Base-by-base conservation (phyloP, 2,329 filamentous ascomycete species). In the Penicillium sclerotiorum region DNA sequence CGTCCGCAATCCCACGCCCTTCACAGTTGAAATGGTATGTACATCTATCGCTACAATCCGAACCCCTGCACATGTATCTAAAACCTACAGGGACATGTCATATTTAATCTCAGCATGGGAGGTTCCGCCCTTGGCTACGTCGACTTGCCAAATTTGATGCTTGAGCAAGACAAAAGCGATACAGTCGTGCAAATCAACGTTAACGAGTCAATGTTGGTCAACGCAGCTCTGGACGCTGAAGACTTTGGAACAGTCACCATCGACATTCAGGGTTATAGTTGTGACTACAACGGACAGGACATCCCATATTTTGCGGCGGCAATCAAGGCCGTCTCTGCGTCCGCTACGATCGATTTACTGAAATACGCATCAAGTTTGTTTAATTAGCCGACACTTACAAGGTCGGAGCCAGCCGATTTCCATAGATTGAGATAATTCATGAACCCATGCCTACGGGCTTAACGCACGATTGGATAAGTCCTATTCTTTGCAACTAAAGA, bases 221-320 rank as follows among this genome's bases (percentile, higher is more conserved):
- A 53, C 4, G 51, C 63, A 33, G 60, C 57, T 22, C 12, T 63
- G 15, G 56, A 52, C 4, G 30, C 43, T n/a, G 57, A 52, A n/a
- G 52, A 55, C 1, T 22, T 57, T 7, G 60, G 55, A 8, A 48
- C 47, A 5, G 58, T 65, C 17, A 64, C 55, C 1, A 56, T 65
- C 30, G 60, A 44, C 20, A 38, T 65, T 15, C 50, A 57, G 12
- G 62, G 62, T 1, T 52, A 60, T 41, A 58, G 56, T 13, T 62
- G 60, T 35, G 54, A 58, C 18, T 61, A 62, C 18, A 60, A 65
- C n/a, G 62, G 62, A 3, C 20, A 53, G 28, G 57, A 59, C 3
- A 65, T 64, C 17, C 61, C 62, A 4, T 65, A 65, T 15, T 64
- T 59, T 28, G 56, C 55, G 1, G 58, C 63, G 1, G 62, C 60